phyloP scores from a whole-genome alignment of 352 stramenopile genomes.

The Pythium phragmitis region DNA sequence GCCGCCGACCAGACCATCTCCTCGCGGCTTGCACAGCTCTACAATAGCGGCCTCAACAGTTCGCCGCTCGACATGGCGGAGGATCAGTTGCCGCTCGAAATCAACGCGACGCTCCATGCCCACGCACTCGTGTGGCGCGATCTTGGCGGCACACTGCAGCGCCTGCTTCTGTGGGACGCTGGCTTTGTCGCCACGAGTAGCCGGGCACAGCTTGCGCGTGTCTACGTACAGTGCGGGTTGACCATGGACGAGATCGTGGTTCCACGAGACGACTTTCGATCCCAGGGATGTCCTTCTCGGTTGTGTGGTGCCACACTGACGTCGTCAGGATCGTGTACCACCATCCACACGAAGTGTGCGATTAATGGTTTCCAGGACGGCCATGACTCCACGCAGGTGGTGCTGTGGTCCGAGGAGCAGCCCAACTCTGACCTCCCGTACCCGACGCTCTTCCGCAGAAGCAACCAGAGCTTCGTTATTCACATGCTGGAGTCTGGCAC shows the following conservation, averaged over 20 bases:
- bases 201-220: slow-evolving; percentile 9
- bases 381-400: not conserved
- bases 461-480: slow-evolving; percentile 39
- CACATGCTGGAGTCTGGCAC: slow-evolving; percentile 22
- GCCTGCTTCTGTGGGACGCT: slow-evolving; percentile 54
- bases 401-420: slow-evolving; percentile 41
- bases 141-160: slow-evolving; percentile 47
- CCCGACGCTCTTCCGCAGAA: slow-evolving; percentile 34
- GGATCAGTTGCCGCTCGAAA: slow-evolving; percentile 25
- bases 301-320: slow-evolving; percentile 15
- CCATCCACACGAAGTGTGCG: slow-evolving; percentile 31
- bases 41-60: slow-evolving; percentile 31
- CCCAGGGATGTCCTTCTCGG: slow-evolving; percentile 31
- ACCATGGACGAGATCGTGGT: slow-evolving; percentile 49
- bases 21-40: slow-evolving; percentile 20
- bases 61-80: slow-evolving; percentile 24
- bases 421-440: slow-evolving; percentile 44
- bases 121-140: slow-evolving; percentile 34
- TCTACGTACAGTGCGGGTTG: slow-evolving; percentile 39
- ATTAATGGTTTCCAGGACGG: not conserved
- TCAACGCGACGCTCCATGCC: slow-evolving; percentile 30
- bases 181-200: slow-evolving; percentile 35
- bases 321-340: slow-evolving; percentile 27
- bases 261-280: slow-evolving; percentile 7
- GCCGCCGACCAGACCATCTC: slow-evolving; percentile 1